A percentile compares a stretch with the other conserved stretches of the same genome.
phyloP scores from a whole-genome alignment of 78 protist genomes.

The Cyanophora paradoxa region DNA sequence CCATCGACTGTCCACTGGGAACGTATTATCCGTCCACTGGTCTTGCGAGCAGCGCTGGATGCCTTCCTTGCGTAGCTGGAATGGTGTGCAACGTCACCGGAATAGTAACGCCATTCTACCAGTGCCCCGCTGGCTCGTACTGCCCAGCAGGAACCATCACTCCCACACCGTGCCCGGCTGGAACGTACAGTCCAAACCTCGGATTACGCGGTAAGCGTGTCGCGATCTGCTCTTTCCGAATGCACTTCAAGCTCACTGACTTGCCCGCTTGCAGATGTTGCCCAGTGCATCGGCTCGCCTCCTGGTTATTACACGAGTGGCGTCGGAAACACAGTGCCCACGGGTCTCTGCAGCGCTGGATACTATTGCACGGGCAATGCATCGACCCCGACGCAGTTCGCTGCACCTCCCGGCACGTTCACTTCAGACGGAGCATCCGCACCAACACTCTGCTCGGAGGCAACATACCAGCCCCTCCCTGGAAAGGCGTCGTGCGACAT shows the following conservation, averaged over 20 bases:
- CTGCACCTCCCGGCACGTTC: no score
- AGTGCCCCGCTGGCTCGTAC: conserved; percentile 49
- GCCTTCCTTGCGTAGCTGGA: no score
- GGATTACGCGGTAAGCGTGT: no score
- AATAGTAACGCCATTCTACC: no score
- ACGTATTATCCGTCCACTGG: background rate
- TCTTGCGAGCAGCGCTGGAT: background rate
- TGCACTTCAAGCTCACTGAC: no score
- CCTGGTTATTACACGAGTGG: no score
- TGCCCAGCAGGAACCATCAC: conserved; percentile 26
- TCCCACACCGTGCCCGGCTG: conserved; percentile 38
- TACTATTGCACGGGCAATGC: conserved; percentile 31
- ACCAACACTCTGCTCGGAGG: background rate
- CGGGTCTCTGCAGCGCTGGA: conserved; percentile 38
- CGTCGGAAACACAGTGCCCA: no score
- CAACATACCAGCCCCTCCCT: no score
- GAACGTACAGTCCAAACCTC: background rate
- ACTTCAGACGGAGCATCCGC: background rate
- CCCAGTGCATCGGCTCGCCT: no score
- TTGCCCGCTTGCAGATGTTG: no score
- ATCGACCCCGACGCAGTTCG: background rate
- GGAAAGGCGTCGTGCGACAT: no score
- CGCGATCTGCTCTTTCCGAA: no score
- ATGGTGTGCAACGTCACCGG: conserved; percentile 13
- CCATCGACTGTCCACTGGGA: background rate